Evolutionary conservation across 371 early-diverging fungal genomes (phyloP), one percentile per base, ranked within the genome.

Genomic region (Mucor plumbeus): DNA sequence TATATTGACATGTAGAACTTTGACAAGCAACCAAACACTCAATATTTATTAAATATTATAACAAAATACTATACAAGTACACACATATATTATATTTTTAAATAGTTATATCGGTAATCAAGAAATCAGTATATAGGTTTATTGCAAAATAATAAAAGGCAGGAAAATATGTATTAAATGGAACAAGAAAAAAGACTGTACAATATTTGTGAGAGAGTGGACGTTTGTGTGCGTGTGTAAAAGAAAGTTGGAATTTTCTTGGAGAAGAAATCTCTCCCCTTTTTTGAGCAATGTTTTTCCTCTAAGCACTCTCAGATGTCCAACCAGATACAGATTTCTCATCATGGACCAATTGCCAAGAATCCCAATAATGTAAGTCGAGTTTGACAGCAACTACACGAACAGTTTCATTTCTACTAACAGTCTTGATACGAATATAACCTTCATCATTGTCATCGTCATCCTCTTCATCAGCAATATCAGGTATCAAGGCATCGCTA

Each of bases 311-410:
- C 61, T 71, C 43, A 36, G 81, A 80, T n/a, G 63, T 67, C 92
- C 92, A 92, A 17, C 90, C 90, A 64, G 84, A 81, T n/a, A 83
- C 72, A 36, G 80, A 61, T 10, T 69, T 71, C 0, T 82, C 81
- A 47, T 88, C 87, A 10, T 73, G 79, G 15, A 87, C 60, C 44
- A 93, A 74, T 70, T 89, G 85, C 83, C 90, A 90, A 0, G 90
- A 82, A 1, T 87, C 88, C 92, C 92, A 92, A 70, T 90, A 92
- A 71, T 90, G 91, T 36, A 80, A 74, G 73, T 91, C 92, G 6
- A 91, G 60, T 57, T 87, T 86, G 62, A 92, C 69, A 15, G 88
- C 87, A 50, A 86, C 82, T 6, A 92, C 88, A 19, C 84, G 79
- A 0, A 87, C 83, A 10, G 81, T 80, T 57, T 78, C 75, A 41